Base-by-base conservation (phyloP, 2,329 filamentous ascomycete genomes). In the Aspergillus amoenus region DNA sequence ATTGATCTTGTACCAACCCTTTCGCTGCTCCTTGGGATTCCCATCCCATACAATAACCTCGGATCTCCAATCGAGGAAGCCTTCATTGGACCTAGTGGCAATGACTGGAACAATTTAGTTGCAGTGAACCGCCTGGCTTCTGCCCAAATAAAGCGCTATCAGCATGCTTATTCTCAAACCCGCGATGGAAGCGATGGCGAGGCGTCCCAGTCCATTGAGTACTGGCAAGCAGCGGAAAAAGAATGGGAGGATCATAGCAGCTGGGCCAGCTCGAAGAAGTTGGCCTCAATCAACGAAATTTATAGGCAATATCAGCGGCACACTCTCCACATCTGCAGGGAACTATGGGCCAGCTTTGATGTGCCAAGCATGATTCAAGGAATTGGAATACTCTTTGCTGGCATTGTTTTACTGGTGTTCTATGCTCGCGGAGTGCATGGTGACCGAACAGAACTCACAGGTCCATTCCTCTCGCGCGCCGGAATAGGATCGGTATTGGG, bases 1-100 rank as follows among this genome's bases (percentile, higher is more conserved):
- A 99, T 99, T 63, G 94, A 99, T 72, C 82, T 99, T 12, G 94
- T 99, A 2, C 93, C 94, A 4, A 99, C 94, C 0, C 76, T 99
- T 30, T 88, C 93, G 0, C 80, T 99, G 37, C 82, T 99, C 0
- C 80, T 99, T 1, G 94, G 94, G 8, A 83, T 97, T 59, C 93
- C 94, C 0, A 93, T 99, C 59, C 94, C 94, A 0, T 99, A 91
- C 79, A 99, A 97, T 73, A 99, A 94, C 70, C 83, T 99, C 6
- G 94, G 94, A 50, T 87, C 84, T 6, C 94, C 94, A 0, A 97
- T 99, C 60, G 90, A 96, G 64, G 94, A 99, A 74, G 93, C 92
- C 3, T 99, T 99, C 74, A 82, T 88, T 17, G 90, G 90, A 1
- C 74, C 78, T 2, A 81, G 83, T 21, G 89, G 88, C 30, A 82